Conservation (phyloP, 495 filamentous ascomycete genomes). For the Aspergillus ellipticus region DNA sequence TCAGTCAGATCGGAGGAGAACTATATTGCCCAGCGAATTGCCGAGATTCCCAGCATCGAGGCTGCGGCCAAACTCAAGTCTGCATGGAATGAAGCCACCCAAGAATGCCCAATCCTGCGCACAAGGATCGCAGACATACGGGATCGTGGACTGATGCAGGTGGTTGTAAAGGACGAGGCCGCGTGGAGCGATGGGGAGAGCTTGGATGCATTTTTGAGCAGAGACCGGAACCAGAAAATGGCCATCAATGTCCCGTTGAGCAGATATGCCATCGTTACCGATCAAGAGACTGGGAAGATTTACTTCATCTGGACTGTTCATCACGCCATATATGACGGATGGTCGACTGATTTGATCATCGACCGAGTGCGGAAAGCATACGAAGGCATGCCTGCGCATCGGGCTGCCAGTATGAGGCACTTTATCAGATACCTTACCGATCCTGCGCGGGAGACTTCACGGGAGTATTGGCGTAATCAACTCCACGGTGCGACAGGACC, state of each 20-base stretch:
- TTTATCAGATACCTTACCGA: conserved; percentile 42
- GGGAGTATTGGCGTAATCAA: conserved; percentile 42
- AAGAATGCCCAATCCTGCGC: no score
- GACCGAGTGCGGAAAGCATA: conserved; percentile 47
- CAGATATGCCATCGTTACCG: conserved; percentile 48
- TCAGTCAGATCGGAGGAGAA: no score
- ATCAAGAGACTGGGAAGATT: conserved; percentile 26
- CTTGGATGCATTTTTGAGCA: no score
- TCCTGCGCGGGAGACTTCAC: conserved; percentile 31
- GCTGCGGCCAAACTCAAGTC: no score
- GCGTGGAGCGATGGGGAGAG: no score
- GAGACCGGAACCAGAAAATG: no score
- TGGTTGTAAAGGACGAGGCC: no score
- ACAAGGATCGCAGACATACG: no score
- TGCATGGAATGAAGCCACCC: no score
- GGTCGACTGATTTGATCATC: conserved; percentile 56
- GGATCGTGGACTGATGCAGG: no score
- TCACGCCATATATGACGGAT: conserved; percentile 68
- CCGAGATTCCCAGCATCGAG: no score
- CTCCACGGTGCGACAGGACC: conserved; percentile 50
- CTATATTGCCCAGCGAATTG: no score
- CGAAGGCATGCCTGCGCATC: conserved; percentile 15
- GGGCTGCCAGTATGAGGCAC: conserved; percentile 32
- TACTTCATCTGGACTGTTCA: conserved; percentile 62
- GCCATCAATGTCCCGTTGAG: conserved; percentile 53